These are phyloP conservation scores for Tulasnella sp. DNA, from an alignment of 768 basidiomycete genomes.

Conservation along the genomic window DNA sequence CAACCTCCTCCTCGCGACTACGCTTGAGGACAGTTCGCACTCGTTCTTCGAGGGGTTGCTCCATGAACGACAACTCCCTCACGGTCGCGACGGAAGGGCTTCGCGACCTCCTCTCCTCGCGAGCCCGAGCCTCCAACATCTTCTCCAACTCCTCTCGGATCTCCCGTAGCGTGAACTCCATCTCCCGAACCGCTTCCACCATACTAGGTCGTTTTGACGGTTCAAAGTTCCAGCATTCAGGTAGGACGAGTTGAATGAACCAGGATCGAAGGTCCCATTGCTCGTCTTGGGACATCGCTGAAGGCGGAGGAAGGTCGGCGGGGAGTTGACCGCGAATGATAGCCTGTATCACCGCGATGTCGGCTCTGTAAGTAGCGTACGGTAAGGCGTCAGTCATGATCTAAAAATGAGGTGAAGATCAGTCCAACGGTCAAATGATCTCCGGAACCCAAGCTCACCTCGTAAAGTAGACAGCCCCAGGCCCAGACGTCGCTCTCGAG, in stretches of 20 bases:
- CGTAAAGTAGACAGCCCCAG: not conserved
- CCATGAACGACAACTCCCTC: not conserved
- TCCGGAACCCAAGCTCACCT: not conserved
- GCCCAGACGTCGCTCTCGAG: conserved; percentile 5
- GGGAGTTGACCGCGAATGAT: not conserved
- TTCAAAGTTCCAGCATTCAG: not conserved
- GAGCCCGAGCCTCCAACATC: not conserved
- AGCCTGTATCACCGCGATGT: not conserved
- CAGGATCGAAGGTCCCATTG: not conserved
- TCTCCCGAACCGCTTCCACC: not conserved
- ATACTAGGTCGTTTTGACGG: not conserved
- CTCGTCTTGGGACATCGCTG: not conserved
- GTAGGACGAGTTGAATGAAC: not conserved
- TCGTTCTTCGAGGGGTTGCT: not conserved
- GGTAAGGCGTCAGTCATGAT: not conserved
- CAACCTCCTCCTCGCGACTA: not conserved
- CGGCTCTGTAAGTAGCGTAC: not conserved
- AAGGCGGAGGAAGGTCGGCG: not conserved
- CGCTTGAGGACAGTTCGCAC: not conserved
- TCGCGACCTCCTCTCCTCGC: not conserved
- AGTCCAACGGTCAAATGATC: not conserved
- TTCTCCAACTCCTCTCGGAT: not conserved
- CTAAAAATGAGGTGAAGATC: not conserved
- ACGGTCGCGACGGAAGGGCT: not conserved
- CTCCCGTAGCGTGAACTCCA: not conserved